Percentiles rank a stretch among this genome's conserved stretches.
These are phyloP conservation scores for Colletotrichum neosansevieriae DNA, from an alignment of 2,329 filamentous ascomycete genomes.

Conservation along the genomic window DNA sequence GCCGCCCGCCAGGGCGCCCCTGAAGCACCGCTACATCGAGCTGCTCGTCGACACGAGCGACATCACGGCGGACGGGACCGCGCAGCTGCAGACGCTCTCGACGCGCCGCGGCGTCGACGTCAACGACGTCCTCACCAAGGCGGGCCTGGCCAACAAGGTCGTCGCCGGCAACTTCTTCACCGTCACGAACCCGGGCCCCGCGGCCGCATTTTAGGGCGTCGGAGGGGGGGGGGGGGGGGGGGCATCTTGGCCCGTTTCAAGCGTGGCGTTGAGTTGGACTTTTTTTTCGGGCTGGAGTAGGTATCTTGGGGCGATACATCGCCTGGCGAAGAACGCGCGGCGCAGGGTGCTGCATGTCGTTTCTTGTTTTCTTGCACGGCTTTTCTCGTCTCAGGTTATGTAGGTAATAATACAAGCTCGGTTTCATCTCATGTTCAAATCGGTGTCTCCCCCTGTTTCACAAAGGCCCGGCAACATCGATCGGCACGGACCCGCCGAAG, in stretches of 20 bases:
- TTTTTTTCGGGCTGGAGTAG: too few relatives aligned
- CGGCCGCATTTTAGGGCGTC: neutral
- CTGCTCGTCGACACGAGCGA: conserved; percentile 53
- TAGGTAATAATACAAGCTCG: conserved; percentile 20
- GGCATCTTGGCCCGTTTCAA: too few relatives aligned
- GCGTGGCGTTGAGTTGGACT: too few relatives aligned
- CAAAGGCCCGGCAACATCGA: neutral
- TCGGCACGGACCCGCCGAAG: conserved; percentile 14
- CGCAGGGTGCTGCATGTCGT: conserved; percentile 12
- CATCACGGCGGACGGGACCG: conserved; percentile 42
- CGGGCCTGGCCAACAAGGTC: conserved; percentile 48
- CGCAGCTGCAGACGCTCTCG: conserved; percentile 45
- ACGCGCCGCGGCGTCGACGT: conserved; percentile 49
- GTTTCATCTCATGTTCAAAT: conserved; percentile 27
- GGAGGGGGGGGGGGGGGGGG: too few relatives aligned
- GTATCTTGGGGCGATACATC: too few relatives aligned
- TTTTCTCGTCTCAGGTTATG: conserved; percentile 2
- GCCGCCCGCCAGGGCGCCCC: conserved; percentile 51
- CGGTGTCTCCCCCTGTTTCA: conserved; percentile 18
- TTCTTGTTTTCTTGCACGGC: neutral
- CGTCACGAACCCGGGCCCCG: conserved; percentile 50
- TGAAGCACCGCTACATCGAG: conserved; percentile 54
- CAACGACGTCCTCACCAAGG: conserved; percentile 45
- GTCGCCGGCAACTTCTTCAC: conserved; percentile 54
- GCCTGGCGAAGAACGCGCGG: conserved; percentile 9